Base-by-base conservation (phyloP, 2,329 filamentous ascomycete genomes). In the Neopestalotiopsis rosae region DNA sequence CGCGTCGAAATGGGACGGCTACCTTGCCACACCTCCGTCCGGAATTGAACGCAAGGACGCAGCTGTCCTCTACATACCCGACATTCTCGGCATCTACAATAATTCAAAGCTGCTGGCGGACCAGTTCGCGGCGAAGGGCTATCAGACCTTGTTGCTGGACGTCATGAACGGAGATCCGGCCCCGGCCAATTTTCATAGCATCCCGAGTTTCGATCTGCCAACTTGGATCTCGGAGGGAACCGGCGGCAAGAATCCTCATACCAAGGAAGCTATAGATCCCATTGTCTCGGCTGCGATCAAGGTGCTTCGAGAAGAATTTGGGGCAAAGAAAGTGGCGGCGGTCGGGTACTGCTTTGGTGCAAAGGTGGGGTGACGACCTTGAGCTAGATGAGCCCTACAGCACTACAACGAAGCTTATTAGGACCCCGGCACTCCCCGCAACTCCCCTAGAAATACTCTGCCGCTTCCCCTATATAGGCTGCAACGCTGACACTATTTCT, bases 281-380 rank as follows among this genome's bases (percentile, higher is more conserved):
- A 52, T 65, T 24, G 42, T 65, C 1, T 30, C 30, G 42, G 62
- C 62, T 14, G 62, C 62, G 1, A 12, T 34, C 24, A 17, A 9
- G 12, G 17, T 1, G 1, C n/a, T 65, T 24, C n/a, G 30, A 4
- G 9, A 65, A n/a, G 24, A 52, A n/a, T n/a, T 49, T 30, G 62
- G 62, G 1, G 17, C 24, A 40, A 52, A 65, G 17, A 45, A 52
- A 13, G 45, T 65, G 20, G 62, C 14, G 7, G 62, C 62, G 7
- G 34, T 65, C 12, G 62, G 62, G 20, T 65, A 65, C 20, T 65
- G 62, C 62, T 52, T 65, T 2, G 62, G 62, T 14, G 62, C 62
- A 30, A 65, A 65, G 59, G 59, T 62, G 45, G 14, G 17, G 42
- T 45, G 42, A 14, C 7, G 42, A 17, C 12, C 42, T 17, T 45